Evolutionary conservation across 768 basidiomycete species (phyloP).

Genomic region (Amanita rimosa): DNA sequence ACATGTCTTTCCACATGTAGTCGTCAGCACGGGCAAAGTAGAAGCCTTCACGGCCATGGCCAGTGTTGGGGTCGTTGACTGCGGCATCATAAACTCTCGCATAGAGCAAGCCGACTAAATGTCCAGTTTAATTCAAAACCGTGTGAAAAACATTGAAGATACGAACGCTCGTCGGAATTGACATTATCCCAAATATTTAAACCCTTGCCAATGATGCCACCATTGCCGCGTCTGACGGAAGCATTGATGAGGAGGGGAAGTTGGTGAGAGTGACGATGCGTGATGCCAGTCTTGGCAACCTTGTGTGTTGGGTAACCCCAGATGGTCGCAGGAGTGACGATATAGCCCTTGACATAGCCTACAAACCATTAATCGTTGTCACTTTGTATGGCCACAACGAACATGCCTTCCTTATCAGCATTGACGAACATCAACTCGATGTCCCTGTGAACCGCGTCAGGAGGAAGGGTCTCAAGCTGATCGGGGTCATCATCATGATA

Average conservation of each 20-base stretch:
- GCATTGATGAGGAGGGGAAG: constrained; percentile 37
- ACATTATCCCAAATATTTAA: constrained; percentile 50
- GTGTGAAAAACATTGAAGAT: neutral
- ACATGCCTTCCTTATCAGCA: constrained; percentile 37
- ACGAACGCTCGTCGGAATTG: constrained; percentile 38
- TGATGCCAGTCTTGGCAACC: constrained; percentile 39
- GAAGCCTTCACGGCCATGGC: constrained; percentile 38
- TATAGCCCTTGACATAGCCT: constrained; percentile 42
- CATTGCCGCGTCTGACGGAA: constrained; percentile 33
- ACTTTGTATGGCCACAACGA: neutral
- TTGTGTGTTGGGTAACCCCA: constrained; percentile 40
- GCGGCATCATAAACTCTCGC: constrained; percentile 27
- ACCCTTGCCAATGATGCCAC: constrained; percentile 46
- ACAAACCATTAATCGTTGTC: neutral
- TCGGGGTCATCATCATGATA: constrained; percentile 39
- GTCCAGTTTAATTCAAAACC: neutral
- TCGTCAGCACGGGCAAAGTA: constrained; percentile 46
- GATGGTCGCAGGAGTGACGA: constrained; percentile 45
- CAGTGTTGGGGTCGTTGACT: constrained; percentile 20
- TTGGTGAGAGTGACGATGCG: constrained; percentile 41
- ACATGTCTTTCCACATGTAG: constrained; percentile 30
- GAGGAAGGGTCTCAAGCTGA: constrained; percentile 33
- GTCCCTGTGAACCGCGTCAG: constrained; percentile 33
- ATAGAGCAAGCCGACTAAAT: constrained; percentile 32
- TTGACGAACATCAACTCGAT: constrained; percentile 35